These are phyloP conservation scores for Emydomyces testavorans DNA, from an alignment of 2,329 filamentous ascomycete genomes.

Conservation along the genomic window DNA sequence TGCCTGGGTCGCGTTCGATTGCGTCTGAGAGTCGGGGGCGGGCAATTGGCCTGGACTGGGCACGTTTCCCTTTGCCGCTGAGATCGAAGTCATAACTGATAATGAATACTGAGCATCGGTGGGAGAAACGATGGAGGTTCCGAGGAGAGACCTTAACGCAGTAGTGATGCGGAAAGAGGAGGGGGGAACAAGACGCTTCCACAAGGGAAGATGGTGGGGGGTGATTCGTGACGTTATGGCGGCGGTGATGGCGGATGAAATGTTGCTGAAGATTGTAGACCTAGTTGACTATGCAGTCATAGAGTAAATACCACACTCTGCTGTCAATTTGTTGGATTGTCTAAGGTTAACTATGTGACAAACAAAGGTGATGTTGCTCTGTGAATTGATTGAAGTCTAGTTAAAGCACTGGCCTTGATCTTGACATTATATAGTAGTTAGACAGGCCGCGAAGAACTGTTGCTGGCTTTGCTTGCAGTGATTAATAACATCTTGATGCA, in stretches of 20 bases:
- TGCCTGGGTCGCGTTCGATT: neutral
- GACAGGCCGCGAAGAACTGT: no score
- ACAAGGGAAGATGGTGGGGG: constrained; percentile 8
- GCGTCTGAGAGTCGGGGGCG: constrained; percentile 1
- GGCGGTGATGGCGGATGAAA: neutral
- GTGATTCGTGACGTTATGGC: constrained; percentile 7
- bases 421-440: no score
- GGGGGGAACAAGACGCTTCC: constrained; percentile 2
- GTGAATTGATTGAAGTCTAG: no score
- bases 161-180: neutral
- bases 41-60: neutral
- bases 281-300: no score
- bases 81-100: constrained; percentile 1
- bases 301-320: no score
- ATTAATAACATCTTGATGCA: no score
- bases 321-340: no score
- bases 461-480: no score
- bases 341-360: no score
- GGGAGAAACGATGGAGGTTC: neutral
- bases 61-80: neutral
- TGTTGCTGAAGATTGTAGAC: neutral
- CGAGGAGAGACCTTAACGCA: neutral
- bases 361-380: no score
- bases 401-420: no score
- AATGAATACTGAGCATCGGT: neutral